phyloP scores from a whole-genome alignment of 495 filamentous ascomycete species.

The Pseudevernia furfuracea region DNA sequence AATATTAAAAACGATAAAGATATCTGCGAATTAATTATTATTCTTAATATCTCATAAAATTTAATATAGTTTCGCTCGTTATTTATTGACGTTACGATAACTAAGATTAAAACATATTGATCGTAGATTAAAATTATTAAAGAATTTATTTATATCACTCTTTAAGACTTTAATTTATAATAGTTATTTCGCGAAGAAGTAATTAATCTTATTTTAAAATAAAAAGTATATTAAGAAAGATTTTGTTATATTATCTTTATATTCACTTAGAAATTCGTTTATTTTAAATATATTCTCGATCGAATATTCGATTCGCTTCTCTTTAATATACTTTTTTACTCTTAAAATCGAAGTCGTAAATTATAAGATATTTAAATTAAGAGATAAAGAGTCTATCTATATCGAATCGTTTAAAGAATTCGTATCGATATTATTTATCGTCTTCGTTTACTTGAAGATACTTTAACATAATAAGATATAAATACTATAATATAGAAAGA shows the following conservation, averaged over 20 bases:
- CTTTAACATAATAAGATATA: neutral
- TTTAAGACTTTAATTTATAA: neutral
- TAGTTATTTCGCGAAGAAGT: neutral
- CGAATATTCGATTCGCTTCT: neutral
- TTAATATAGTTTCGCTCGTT: neutral
- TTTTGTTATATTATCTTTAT: neutral
- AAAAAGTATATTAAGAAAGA: neutral
- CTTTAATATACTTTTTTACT: neutral
- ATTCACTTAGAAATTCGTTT: neutral
- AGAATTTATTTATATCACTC: neutral
- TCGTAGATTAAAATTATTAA: neutral
- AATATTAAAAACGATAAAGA: neutral
- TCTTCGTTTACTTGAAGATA: neutral
- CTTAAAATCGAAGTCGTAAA: neutral
- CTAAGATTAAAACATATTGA: neutral
- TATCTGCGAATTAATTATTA: neutral
- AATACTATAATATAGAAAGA: neutral
- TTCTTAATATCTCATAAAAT: neutral
- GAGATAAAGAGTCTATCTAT: neutral
- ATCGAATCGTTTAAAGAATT: neutral
- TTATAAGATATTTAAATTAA: neutral
- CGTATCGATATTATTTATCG: neutral
- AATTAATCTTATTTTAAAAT: neutral
- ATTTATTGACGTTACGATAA: neutral
- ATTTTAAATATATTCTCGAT: neutral